Conservation (phyloP, 768 basidiomycete genomes). For the Mycena floridula region DNA sequence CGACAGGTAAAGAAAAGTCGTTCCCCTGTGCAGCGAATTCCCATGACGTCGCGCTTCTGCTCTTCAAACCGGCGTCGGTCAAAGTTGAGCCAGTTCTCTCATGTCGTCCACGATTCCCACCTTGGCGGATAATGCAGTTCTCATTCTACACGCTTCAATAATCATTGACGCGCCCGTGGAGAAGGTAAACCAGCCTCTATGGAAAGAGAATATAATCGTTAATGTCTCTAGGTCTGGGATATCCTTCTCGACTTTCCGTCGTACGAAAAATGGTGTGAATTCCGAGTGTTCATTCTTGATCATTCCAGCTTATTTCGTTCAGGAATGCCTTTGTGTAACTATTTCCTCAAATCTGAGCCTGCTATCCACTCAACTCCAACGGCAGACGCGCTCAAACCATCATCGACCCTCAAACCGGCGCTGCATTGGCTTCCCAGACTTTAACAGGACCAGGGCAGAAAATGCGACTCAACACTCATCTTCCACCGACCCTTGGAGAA, state of each 20-base stretch:
- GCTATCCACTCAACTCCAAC: not conserved
- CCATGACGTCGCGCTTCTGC: too few species aligned
- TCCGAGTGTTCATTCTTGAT: not conserved
- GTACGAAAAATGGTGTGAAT: conserved; percentile 35
- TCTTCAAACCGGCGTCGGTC: too few species aligned
- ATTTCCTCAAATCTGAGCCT: conserved; percentile 1
- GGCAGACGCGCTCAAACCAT: conserved; percentile 43
- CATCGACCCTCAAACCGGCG: conserved; percentile 32
- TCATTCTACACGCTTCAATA: too few species aligned
- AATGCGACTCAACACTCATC: conserved; percentile 45
- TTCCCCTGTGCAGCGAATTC: too few species aligned
- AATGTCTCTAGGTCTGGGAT: conserved; percentile 62
- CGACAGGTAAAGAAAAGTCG: too few species aligned
- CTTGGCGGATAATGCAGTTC: too few species aligned
- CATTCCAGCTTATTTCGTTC: not conserved
- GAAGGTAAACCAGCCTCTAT: too few species aligned
- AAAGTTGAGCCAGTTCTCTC: too few species aligned
- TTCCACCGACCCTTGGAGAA: conserved; percentile 53
- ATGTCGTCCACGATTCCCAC: too few species aligned
- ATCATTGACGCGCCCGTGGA: too few species aligned
- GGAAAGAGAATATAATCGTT: too few species aligned
- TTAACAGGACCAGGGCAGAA: conserved; percentile 39
- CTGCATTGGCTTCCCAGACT: conserved; percentile 33
- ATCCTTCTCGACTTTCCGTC: conserved; percentile 40
- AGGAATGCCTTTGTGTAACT: conserved; percentile 70